Evolutionary conservation across 768 basidiomycete genomes (phyloP).

Genomic region (Collybia sordida): DNA sequence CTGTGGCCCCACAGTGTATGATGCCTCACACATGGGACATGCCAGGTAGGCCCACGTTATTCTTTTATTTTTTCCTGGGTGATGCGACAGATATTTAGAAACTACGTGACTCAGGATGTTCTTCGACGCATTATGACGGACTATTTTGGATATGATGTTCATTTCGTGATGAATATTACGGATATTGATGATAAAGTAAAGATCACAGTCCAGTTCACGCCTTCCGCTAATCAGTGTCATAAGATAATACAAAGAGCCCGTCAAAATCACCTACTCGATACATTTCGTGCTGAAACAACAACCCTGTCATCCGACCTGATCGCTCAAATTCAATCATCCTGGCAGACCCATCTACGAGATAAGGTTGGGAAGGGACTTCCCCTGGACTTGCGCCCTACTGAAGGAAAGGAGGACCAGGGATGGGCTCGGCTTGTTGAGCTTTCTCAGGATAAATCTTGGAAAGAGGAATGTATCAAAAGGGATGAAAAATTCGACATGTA

Average conservation of each 20-base stretch:
- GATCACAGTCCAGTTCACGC: conserved; percentile 10
- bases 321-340: conserved; percentile 55
- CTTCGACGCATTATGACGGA: conserved; percentile 87
- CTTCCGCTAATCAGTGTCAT: conserved; percentile 1
- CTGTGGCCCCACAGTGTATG: conserved; percentile 98
- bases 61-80: conserved; percentile 4
- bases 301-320: conserved; percentile 60
- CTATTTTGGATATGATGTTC: conserved; percentile 96
- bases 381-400: conserved; percentile 40
- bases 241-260: conserved; percentile 94
- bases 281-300: conserved; percentile 53
- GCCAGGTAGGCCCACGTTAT: conserved; percentile 62
- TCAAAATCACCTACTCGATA: conserved; percentile 70
- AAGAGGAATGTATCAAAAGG: conserved; percentile 64
- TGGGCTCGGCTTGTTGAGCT: conserved; percentile 60
- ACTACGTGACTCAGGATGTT: conserved; percentile 95
- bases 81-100: conserved; percentile 46
- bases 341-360: conserved; percentile 60
- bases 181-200: conserved; percentile 98
- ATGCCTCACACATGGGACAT: conserved; percentile 98
- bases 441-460: conserved; percentile 59
- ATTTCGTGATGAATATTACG: conserved; percentile 99
- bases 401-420: conserved; percentile 46
- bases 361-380: conserved; percentile 68
- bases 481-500: conserved; percentile 96